Evolutionary conservation across 2,329 filamentous ascomycete species (phyloP), one percentile per base, ranked within the genome.

Genomic region (Fusarium oligoseptatum): DNA sequence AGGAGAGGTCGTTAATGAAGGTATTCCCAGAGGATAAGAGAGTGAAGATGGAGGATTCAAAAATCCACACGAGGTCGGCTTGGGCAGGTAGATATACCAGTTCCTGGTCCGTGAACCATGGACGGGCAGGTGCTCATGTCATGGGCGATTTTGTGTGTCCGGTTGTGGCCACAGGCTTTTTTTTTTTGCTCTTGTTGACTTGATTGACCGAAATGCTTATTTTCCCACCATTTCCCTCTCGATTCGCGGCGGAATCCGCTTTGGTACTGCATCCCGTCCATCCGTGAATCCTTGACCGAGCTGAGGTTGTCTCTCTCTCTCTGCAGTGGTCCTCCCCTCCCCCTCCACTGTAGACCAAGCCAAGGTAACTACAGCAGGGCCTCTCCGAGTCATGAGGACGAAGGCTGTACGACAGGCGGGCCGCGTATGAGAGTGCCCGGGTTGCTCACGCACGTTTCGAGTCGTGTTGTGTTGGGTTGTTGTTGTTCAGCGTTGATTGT

Each of bases 301-400:
- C 39, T 41, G 56, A 39, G 11, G 43, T 48, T 65, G 22, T 50
- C 41, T 50, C 39, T 63, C 27, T 48, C 39, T 48, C 37, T 64
- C 29, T 34, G 32, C 36, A 60, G 57, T 60, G 55, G 71, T 64
- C 60, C 43, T 64, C 60, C 43, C 29, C 29, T 32, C 29, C 43
- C 43, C 43, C 43, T 27, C 43, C 43, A 24, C 22, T 27, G 43
- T 48, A 24, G 22, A 48, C 43, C 32, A 36, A 36, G 34, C 34
- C 34, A 14, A 50, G 8, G 45, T 50, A 27, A 11, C 45, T 50
- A 50, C 45, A 50, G 45, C 45, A 50, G 34, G 20, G 55, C 36
- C 37, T 70, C 52, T 55, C 69, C 72, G 60, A 75, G 69, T 75
- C 72, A 75, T 75, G 69, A 73, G 69, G 56, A 65, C 66, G 50